Base-by-base conservation (phyloP, 2,329 filamentous ascomycete genomes). In the Aspergillus niger region DNA sequence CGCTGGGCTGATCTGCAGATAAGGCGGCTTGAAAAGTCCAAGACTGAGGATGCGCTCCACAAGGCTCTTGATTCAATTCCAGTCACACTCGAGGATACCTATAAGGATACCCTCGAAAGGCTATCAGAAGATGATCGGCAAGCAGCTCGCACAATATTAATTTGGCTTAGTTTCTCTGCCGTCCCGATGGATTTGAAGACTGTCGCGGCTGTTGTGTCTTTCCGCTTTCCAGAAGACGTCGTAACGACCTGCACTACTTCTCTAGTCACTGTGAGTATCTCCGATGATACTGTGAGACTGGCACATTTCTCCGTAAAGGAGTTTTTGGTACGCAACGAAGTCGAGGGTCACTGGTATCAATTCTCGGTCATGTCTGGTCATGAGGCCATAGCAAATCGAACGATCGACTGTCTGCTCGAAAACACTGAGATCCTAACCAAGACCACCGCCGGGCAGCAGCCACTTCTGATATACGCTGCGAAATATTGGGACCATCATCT, bases 261-360 rank as follows among this genome's bases (percentile, higher is more conserved):
- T 15, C 36, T 58, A 11, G 47, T 58, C 10, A 58, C 32, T 26
- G 20, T 58, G 28, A 52, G n/a, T 8, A 15, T 30, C 6, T 43
- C 32, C 1, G 47, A 44, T 41, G 8, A 41, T 20, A 52, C 36
- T 32, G 47, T 58, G 20, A 51, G 20, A 32, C 38, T 58, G 20
- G 55, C 48, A 8, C 55, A 58, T 52, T 58, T 58, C 36, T 58
- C 55, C 5, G 55, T 58, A n/a, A 58, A 58, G 17, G 55, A 58
- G 24, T 58, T 58, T 36, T 24, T 58, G 5, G 48, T 52, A 8
- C 10, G 24, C 36, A 39, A 26, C 13, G 36, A 39, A 30, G 3
- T 13, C 2, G 24, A 5, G 5, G 15, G 13, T 30, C 44, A 10
- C 20, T 51, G 55, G 55, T 58, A 36, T 52, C 55, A 30, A 1